phyloP scores from a whole-genome alignment of 2,329 filamentous ascomycete genomes.

The Aspergillus sp. region DNA sequence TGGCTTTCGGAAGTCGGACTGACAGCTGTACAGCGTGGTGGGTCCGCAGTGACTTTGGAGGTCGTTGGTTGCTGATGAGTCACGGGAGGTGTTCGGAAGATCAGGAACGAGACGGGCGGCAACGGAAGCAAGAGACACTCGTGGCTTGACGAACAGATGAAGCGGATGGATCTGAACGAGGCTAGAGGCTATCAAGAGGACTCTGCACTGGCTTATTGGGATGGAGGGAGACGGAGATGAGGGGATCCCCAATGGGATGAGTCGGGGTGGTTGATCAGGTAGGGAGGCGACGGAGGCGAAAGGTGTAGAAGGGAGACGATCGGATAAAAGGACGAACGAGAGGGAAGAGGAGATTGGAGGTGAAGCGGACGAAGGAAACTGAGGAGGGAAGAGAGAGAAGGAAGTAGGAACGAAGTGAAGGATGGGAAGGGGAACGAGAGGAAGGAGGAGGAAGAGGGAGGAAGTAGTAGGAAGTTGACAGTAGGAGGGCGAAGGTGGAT shows the following conservation, averaged over 20 bases:
- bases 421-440: constrained; percentile 17
- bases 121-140: not conserved
- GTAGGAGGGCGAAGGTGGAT: constrained; percentile 8
- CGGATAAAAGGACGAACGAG: constrained; percentile 15
- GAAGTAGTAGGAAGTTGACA: constrained; percentile 12
- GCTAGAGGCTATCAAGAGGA: not conserved
- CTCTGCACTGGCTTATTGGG: constrained; percentile 10
- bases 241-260: constrained; percentile 4
- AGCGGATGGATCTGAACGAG: not conserved
- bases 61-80: constrained; percentile 20
- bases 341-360: constrained; percentile 8
- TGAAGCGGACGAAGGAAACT: constrained; percentile 11
- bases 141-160: constrained; percentile 12
- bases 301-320: constrained; percentile 8
- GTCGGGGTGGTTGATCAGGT: constrained; percentile 1
- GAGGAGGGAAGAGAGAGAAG: constrained; percentile 12
- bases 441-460: constrained; percentile 16
- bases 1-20: constrained; percentile 8
- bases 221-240: constrained; percentile 2
- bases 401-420: constrained; percentile 14
- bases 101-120: constrained; percentile 12
- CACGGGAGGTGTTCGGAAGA: constrained; percentile 19
- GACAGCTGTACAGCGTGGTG: constrained; percentile 8
- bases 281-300: constrained; percentile 1
- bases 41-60: constrained; percentile 15